A percentile compares a stretch with the other conserved stretches of the same genome.
These are phyloP conservation scores for Botryosphaeria dothidea DNA, from an alignment of 2,329 filamentous ascomycete species.

Conservation along the genomic window DNA sequence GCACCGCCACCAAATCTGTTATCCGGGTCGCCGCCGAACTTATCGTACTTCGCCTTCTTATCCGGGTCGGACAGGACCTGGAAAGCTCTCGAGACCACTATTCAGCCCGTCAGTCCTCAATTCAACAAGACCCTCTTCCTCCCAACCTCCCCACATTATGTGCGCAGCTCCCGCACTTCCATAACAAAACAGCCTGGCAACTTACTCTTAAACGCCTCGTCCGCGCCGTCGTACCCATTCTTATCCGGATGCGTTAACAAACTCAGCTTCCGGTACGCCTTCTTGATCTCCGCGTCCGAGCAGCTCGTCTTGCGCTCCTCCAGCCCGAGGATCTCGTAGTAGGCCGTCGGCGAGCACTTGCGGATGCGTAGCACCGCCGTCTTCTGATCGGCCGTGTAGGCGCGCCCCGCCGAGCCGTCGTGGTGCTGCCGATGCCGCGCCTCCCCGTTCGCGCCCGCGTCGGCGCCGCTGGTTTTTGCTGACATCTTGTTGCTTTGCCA, in stretches of 20 bases:
- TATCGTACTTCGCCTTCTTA: slow-evolving; percentile 86
- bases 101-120: background rate
- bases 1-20: slow-evolving; percentile 72
- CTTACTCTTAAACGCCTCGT: slow-evolving; percentile 93
- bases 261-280: slow-evolving; percentile 93
- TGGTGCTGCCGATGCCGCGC: slow-evolving; percentile 63
- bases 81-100: slow-evolving; percentile 89
- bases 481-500: slow-evolving; percentile 34
- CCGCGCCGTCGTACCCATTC: slow-evolving; percentile 92
- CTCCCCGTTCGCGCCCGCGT: slow-evolving; percentile 37
- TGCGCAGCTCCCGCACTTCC: no score
- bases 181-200: slow-evolving; percentile 20
- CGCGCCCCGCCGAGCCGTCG: slow-evolving; percentile 72
- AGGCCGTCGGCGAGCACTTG: slow-evolving; percentile 79
- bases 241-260: slow-evolving; percentile 97
- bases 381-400: slow-evolving; percentile 88
- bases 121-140: background rate
- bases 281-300: slow-evolving; percentile 87
- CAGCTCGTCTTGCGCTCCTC: slow-evolving; percentile 64
- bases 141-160: background rate
- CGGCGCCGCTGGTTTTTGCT: slow-evolving; percentile 46
- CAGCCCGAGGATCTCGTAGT: slow-evolving; percentile 90
- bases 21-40: slow-evolving; percentile 89
- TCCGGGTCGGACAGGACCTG: slow-evolving; percentile 90
- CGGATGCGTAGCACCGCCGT: slow-evolving; percentile 87